Percentiles rank a stretch among this genome's conserved stretches.
Conservation (phyloP, 2,329 filamentous ascomycete genomes). For the Sordariomycetes sp. region DNA sequence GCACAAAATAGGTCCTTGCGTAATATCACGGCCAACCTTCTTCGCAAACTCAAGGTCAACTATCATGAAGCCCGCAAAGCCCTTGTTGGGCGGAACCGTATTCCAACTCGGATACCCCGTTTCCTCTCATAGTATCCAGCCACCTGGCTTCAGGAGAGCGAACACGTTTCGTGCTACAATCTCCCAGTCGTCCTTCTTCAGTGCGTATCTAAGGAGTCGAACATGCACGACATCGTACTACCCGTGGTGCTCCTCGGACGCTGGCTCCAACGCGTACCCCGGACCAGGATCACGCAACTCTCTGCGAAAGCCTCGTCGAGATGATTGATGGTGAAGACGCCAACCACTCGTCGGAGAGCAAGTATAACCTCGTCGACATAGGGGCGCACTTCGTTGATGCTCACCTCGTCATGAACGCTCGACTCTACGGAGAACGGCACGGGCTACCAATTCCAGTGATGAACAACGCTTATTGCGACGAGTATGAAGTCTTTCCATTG, state of each 20-base stretch:
- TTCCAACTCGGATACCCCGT: neutral
- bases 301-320: too few relatives aligned
- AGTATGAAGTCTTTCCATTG: too few relatives aligned
- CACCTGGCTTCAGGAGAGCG: neutral
- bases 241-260: neutral
- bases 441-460: too few relatives aligned
- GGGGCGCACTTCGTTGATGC: too few relatives aligned
- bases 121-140: neutral
- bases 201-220: neutral
- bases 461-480: too few relatives aligned
- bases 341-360: too few relatives aligned
- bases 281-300: too few relatives aligned
- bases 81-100: neutral
- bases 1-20: neutral
- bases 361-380: too few relatives aligned
- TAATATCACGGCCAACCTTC: neutral
- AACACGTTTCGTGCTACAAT: neutral
- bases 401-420: too few relatives aligned
- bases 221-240: neutral
- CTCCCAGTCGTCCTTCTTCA: neutral
- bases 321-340: too few relatives aligned
- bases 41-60: neutral
- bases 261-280: neutral
- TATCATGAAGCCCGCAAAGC: neutral
- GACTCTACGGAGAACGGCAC: too few relatives aligned